Evolutionary conservation across 2,329 filamentous ascomycete species (phyloP), one percentile per base, ranked within the genome.

Genomic region (Fusarium tupiense): DNA sequence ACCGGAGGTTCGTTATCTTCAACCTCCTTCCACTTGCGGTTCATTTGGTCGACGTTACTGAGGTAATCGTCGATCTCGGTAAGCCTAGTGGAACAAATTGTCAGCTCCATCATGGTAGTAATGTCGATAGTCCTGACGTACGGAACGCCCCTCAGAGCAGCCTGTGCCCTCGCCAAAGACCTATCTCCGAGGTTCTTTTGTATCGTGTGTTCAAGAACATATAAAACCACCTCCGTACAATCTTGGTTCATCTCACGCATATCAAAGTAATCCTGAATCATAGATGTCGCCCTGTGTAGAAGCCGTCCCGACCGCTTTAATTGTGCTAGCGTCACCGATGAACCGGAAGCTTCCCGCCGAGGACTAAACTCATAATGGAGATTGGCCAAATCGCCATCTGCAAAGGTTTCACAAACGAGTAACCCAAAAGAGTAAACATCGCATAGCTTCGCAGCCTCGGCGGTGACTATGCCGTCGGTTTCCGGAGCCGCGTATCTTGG

Each of bases 401-500:
- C 47, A 37, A 56, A 61, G 1, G 49, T 61, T 19, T 61, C 59
- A 8, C 59, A 61, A 29, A 29, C 29, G 1, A 61, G 59, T 6
- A 61, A 2, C 2, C 58, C 58, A 40, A 61, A 61, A 4, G 58
- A 61, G 6, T 61, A 61, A 2, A 38, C 33, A 4, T 61, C 58
- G 13, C 58, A 61, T 17, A 53, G 24, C 17, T 61, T 61, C 33
- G 58, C 58, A 3, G 35, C 24, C 35, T 61, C 58, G 0, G 58
- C 44, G 0, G 58, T 61, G 1, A 61, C 58, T 10, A 26, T 57
- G 29, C 47, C 49, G 26, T 61, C n/a, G 8, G 59, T 61, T 29
- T 61, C 59, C 6, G 59, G 59, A 6, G 59, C 59, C 3, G 59
- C 59, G 12, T 56, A 61, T 56, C 49, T 24, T 3, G 59, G 59